Base-by-base conservation (phyloP, 202 grass and related monocot species). In the Hordeum pubiflorum region DNA sequence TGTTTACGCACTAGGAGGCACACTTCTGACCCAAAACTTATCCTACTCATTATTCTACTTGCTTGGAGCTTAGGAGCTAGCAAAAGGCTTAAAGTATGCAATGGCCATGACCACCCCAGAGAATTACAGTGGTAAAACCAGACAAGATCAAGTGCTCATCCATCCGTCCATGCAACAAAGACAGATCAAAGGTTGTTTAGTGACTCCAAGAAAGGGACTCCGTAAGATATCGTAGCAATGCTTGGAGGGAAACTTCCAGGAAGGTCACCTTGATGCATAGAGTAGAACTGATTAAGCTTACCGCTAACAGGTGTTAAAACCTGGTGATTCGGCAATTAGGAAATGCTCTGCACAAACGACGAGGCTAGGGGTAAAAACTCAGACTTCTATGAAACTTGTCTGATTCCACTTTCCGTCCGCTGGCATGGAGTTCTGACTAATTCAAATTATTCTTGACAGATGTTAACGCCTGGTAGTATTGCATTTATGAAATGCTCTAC, bases 1-100 rank as follows among this genome's bases (percentile, higher is more conserved):
- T 90, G 80, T 76, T 87, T 84, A 83, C 79, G 80, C 88, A 72
- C 63, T 77, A 80, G 84, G 88, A 87, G 88, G 70, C 84, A 87
- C 33, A 80, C 69, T 72, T 75, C 44, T 84, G 84, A 90, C 84
- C 79, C 84, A 63, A 87, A 21, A 64, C 56, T 80, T 87, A 87
- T 84, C 76, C 36, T 90, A 87, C 15, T 76, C 44, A 14, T 22
- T 86, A 64, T 79, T 80, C 44, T 84, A 83, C 69, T 21, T 74
- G 20, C 56, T 52, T 83, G 62, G 55, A 83, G 88, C 88, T 80
- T 90, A 86, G 76, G 76, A 89, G 83, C 32, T 86, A 86, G 79
- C 83, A 83, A 86, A 86, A 83, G 26, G 37, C 33, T 48, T 83
- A 89, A 79, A 89, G 10, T 83, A 86, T 79, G 75, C 69, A 69